phyloP scores from a whole-genome alignment of 176 grass and related monocot species.

The Elymus sibiricus region DNA sequence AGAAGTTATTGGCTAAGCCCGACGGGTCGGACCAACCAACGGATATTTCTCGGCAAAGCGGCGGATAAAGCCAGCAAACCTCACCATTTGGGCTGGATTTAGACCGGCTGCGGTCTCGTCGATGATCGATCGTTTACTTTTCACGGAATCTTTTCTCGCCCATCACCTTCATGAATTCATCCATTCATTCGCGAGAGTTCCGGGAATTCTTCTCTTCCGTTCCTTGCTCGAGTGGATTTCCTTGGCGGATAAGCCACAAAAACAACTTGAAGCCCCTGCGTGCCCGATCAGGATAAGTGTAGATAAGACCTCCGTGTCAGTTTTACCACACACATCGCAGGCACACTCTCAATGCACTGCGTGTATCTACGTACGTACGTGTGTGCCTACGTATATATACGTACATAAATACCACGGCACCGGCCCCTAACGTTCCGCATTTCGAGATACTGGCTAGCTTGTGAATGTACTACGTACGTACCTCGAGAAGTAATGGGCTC shows the following conservation, averaged over 20 bases:
- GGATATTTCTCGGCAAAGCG: slow-evolving; percentile 20
- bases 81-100: neutral
- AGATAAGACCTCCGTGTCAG: slow-evolving; percentile 36
- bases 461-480: neutral
- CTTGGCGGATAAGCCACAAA: slow-evolving; percentile 32
- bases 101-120: neutral
- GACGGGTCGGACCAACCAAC: neutral
- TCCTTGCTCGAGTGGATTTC: neutral
- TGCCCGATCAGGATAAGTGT: slow-evolving; percentile 1
- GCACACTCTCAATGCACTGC: no score
- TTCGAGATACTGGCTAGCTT: neutral
- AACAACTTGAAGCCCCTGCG: slow-evolving; percentile 37
- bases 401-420: neutral
- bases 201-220: neutral
- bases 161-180: slow-evolving; percentile 20
- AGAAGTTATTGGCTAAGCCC: slow-evolving; percentile 44
- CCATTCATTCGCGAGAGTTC: slow-evolving; percentile 8
- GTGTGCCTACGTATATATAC: no score
- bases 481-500: neutral
- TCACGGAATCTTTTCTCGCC: slow-evolving; percentile 29
- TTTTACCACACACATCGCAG: slow-evolving; percentile 25
- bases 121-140: slow-evolving; percentile 18
- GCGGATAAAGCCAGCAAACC: neutral
- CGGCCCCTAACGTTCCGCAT: neutral
- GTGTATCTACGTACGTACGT: no score